Evolutionary conservation across 1,139 yeast genomes (phyloP), one percentile per base, ranked within the genome.

Genomic region (Saccharomyces hybrid): DNA sequence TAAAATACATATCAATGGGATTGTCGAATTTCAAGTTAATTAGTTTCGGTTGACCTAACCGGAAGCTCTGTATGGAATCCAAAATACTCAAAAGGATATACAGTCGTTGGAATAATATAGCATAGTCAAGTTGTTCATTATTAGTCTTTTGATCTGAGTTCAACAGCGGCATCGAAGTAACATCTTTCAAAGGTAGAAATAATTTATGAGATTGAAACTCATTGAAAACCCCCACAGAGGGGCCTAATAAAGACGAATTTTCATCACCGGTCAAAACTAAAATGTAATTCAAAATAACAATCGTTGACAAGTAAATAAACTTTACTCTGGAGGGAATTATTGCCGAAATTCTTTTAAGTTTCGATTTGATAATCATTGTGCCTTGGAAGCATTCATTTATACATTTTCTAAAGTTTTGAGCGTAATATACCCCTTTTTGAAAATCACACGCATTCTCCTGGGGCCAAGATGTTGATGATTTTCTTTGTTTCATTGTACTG

Each of bases 231-330:
- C 84, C 73, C 9, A 78, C 74, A 1, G 86, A 72, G 57, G 79
- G 70, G 1, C 83, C 76, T 47, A 84, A 70, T 0, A 84, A 84
- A 51, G 79, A 68, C 1, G 84, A 76, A 63, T 79, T 82, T 48
- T 76, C 75, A 56, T 78, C 82, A 1, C 88, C 88, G 49, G 80
- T 79, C 54, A 83, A 70, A 2, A 83, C 70, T n/a, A 83, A 75
- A 2, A 81, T 70, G 64, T 82, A 85, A 62, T 84, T 83, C 47
- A 82, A 63, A 25, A 83, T 59, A 1, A 80, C 72, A 56, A 84
- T 73, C 0, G 82, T 71, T 2, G 79, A 70, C 46, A 81, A 74
- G 50, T 74, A 70, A 61, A 80, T 55, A 64, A 74, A 50, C 67
- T 69, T 66, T 1, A 67, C 63, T 54, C 71, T 71, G 63, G 68